Percentiles rank a stretch among this genome's conserved stretches.
Evolutionary conservation across 306 rosid genomes (phyloP).

Genomic region (Vicia sativa): DNA sequence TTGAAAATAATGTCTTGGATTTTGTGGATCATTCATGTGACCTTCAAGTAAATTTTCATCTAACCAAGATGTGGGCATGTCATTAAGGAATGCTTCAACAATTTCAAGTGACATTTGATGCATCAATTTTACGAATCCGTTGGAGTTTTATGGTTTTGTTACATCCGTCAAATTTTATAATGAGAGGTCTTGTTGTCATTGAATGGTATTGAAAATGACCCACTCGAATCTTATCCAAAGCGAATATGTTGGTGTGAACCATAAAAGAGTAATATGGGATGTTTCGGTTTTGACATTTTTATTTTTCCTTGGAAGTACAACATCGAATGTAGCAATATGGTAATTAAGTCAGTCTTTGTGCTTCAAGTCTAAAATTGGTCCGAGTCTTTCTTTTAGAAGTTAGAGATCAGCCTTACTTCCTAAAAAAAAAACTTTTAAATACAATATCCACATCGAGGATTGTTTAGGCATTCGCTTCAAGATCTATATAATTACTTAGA

Average conservation of each 20-base stretch:
- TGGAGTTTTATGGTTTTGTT: constrained; percentile 59
- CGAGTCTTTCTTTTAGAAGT: constrained; percentile 46
- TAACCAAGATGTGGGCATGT: constrained; percentile 51
- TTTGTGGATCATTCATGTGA: constrained; percentile 52
- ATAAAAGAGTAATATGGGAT: constrained; percentile 75
- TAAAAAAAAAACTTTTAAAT: constrained; percentile 50
- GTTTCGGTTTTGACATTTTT: constrained; percentile 50
- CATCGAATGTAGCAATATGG: constrained; percentile 59
- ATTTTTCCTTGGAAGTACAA: constrained; percentile 62
- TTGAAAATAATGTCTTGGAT: constrained; percentile 43
- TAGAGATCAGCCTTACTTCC: constrained; percentile 41
- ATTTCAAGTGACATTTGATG: constrained; percentile 68
- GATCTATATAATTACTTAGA: constrained; percentile 65
- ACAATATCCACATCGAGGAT: constrained; percentile 43
- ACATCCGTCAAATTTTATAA: constrained; percentile 67
- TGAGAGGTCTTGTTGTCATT: no score
- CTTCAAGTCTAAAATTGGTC: constrained; percentile 48
- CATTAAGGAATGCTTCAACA: constrained; percentile 73
- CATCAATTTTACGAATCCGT: constrained; percentile 44
- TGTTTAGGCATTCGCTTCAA: constrained; percentile 50
- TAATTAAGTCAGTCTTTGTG: constrained; percentile 53
- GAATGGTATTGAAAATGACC: no score
- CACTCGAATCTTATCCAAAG: constrained; percentile 68
- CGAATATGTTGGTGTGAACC: constrained; percentile 66
- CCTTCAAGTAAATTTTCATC: constrained; percentile 64